These are phyloP conservation scores for Brasenia schreberi DNA, from an alignment of 164 flowering plant genomes.

Conservation along the genomic window DNA sequence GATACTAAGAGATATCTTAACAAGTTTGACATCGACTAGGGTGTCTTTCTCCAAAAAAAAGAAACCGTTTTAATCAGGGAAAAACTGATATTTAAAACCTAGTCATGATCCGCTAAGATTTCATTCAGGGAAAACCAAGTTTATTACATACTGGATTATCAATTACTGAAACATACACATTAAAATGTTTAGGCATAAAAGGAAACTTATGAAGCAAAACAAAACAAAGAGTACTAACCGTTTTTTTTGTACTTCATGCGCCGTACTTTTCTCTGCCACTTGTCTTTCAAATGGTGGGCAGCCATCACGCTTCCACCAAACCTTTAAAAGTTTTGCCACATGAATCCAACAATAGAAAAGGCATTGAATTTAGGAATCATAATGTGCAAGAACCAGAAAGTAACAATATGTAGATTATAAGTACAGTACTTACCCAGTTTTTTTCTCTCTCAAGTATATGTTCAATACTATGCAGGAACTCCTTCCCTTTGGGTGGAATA, in stretches of 20 bases:
- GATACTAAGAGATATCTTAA: too few relatives aligned
- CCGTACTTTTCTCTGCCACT: constrained; percentile 45
- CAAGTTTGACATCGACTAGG: too few relatives aligned
- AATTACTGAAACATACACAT: too few relatives aligned
- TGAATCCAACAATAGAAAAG: constrained; percentile 1
- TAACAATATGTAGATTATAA: background rate
- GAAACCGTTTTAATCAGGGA: too few relatives aligned
- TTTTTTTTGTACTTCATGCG: constrained; percentile 55
- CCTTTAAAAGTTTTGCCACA: constrained; percentile 23
- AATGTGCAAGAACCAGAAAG: background rate
- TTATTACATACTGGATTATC: too few relatives aligned
- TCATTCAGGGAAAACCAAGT: too few relatives aligned
- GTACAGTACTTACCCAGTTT: constrained; percentile 61
- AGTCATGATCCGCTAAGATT: too few relatives aligned
- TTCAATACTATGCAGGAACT: constrained; percentile 76
- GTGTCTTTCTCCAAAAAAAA: too few relatives aligned
- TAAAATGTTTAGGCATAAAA: background rate
- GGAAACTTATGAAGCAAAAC: background rate
- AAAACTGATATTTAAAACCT: too few relatives aligned
- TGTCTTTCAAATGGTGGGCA: constrained; percentile 92
- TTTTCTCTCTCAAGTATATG: constrained; percentile 91
- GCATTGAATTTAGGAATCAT: too few relatives aligned
- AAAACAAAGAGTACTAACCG: constrained; percentile 35
- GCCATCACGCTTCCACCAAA: constrained; percentile 99
- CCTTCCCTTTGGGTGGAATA: constrained; percentile 93